Evolutionary conservation across 257 asterid species (phyloP), one percentile per base, ranked within the genome.

Genomic region (Gentiana straminea): DNA sequence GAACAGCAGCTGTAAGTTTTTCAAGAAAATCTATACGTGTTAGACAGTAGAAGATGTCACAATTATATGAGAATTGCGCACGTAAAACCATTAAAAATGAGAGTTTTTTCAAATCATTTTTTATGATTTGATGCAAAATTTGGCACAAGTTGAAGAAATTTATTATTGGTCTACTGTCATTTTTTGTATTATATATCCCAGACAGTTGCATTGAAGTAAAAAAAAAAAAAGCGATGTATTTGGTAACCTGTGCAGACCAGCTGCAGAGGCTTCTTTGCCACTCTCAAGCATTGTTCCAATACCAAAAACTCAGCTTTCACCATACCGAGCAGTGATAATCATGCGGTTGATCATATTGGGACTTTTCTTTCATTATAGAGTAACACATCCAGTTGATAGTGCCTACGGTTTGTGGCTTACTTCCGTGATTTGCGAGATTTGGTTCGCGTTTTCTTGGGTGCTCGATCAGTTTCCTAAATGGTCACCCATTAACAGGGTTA

Each of bases 391-490:
- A 1, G 99, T 92, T 35, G 95, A 88, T 9, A 84, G 93, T 52
- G 97, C 99, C 35, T 78, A 78, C 54, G 85, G 84, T 9, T 75
- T 92, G 13, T 92, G 99, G 99, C 84, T 92, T 56, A 83, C 88
- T 52, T 92, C 99, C 4, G 97, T 92, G 44, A 83, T 88, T 37
- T 92, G 97, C 65, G 99, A 92, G 85, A 84, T 92, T 58, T 92
- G 99, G 99, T 88, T 92, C 52, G 99, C 97, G 0, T 72, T 92
- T 57, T 88, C 97, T 0, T 92, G 99, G 99, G 76, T 92, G 45
- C 78, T 92, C 46, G 99, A 92, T 83, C 99, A 92, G 80, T 92
- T 92, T 79, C 99, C 97, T 32, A 92, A 92, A 64, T 88, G 99
- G 97, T 78, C 70, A 24, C 99, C 99, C 2, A 68, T 88, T 13